Percentiles rank a stretch among this genome's conserved stretches.
Conservation (phyloP, 495 filamentous ascomycete species). For the Lasiosphaeriaceae sp. region DNA sequence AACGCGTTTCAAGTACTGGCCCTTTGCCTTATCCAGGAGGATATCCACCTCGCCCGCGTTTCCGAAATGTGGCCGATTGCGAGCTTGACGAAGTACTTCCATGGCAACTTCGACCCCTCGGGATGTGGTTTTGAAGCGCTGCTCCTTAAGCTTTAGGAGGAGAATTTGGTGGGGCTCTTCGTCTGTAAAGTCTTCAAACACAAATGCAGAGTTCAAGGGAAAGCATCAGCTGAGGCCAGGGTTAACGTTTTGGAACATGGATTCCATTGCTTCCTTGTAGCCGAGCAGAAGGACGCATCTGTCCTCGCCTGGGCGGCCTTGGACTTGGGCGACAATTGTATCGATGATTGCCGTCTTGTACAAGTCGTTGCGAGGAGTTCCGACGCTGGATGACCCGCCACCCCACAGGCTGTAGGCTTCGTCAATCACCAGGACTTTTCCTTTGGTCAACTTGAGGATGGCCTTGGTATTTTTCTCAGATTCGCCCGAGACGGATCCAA, state of each 20-base stretch:
- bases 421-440: no score
- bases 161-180: constrained; percentile 55
- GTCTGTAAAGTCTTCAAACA: constrained; percentile 66
- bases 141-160: constrained; percentile 49
- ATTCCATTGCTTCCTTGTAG: constrained; percentile 70
- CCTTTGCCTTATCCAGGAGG: constrained; percentile 57
- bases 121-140: constrained; percentile 40
- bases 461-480: no score
- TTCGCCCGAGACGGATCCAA: no score
- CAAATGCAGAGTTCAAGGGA: constrained; percentile 58
- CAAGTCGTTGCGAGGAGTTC: no score
- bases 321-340: constrained; percentile 78
- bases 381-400: no score
- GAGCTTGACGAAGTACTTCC: constrained; percentile 46
- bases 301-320: constrained; percentile 71
- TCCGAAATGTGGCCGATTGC: constrained; percentile 56
- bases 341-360: constrained; percentile 67
- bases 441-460: no score
- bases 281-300: constrained; percentile 73
- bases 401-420: no score
- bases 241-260: constrained; percentile 79
- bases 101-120: constrained; percentile 43
- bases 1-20: constrained; percentile 50
- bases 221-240: constrained; percentile 70
- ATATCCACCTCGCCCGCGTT: constrained; percentile 66